Conservation (phyloP, 164 flowering plant species). For the Berberis thunbergii region DNA sequence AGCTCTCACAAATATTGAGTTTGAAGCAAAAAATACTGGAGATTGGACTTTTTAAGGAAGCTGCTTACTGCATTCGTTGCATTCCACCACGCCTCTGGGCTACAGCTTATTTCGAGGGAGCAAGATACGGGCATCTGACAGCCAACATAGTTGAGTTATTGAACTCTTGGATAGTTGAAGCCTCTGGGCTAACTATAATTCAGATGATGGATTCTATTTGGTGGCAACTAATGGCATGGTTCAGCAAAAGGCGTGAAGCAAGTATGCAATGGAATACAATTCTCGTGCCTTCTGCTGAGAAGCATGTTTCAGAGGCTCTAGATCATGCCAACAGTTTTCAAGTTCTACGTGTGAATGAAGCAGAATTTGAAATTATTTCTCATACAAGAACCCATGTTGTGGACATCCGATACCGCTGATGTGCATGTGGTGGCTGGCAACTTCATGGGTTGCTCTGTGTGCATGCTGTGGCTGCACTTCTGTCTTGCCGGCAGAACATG, state of each 20-base stretch:
- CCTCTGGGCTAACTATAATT: slow-evolving; percentile 42
- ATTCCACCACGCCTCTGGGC: neutral
- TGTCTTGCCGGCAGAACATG: slow-evolving; percentile 25
- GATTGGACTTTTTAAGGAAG: slow-evolving; percentile 38
- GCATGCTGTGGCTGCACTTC: slow-evolving; percentile 14
- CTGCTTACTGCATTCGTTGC: slow-evolving; percentile 43
- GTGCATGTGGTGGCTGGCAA: slow-evolving; percentile 45
- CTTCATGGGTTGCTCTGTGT: slow-evolving; percentile 41
- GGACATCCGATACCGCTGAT: slow-evolving; percentile 40
- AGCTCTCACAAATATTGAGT: slow-evolving; percentile 35
- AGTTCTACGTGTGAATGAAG: slow-evolving; percentile 40
- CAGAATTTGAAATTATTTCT: slow-evolving; percentile 46
- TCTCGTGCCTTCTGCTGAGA: slow-evolving; percentile 45
- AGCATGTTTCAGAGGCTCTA: slow-evolving; percentile 34
- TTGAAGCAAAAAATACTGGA: slow-evolving; percentile 34
- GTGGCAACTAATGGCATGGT: slow-evolving; percentile 45
- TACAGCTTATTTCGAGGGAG: slow-evolving; percentile 18
- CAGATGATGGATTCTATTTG: slow-evolving; percentile 50
- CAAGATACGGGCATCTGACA: slow-evolving; percentile 40
- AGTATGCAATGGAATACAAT: slow-evolving; percentile 41
- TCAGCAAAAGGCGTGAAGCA: slow-evolving; percentile 38
- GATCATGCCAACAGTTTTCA: slow-evolving; percentile 35
- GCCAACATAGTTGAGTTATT: slow-evolving; percentile 39
- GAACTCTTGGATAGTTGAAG: slow-evolving; percentile 39
- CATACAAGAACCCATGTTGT: slow-evolving; percentile 34